These are phyloP conservation scores for Phytopythium oedochilum DNA, from an alignment of 352 stramenopile genomes.

Conservation along the genomic window DNA sequence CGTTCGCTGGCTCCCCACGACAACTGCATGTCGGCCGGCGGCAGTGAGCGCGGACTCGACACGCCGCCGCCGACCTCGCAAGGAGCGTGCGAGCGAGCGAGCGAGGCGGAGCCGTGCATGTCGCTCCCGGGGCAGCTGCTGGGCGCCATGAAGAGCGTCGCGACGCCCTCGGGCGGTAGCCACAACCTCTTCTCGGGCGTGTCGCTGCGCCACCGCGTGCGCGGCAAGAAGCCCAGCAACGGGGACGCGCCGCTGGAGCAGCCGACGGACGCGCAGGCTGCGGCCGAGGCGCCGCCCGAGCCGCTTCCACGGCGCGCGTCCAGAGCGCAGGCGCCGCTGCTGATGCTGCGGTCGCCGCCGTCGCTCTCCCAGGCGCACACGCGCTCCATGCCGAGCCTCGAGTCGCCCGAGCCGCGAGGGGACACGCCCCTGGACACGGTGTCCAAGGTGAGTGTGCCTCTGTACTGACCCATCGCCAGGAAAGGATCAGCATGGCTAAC, in stretches of 20 bases:
- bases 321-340: not conserved
- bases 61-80: too few species aligned
- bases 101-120: too few species aligned
- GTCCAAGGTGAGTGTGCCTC: constrained; percentile 12
- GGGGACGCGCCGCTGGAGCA: not conserved
- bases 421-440: constrained; percentile 26
- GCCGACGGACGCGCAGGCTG: too few species aligned
- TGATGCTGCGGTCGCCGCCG: not conserved
- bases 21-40: too few species aligned
- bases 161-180: constrained; percentile 14
- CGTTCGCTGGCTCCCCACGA: too few species aligned
- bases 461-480: too few species aligned
- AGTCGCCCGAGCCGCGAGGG: not conserved
- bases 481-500: too few species aligned
- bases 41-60: too few species aligned
- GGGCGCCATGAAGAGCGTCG: constrained; percentile 22
- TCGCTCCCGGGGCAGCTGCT: constrained; percentile 15
- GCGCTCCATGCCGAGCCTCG: not conserved
- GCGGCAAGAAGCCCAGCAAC: constrained; percentile 4
- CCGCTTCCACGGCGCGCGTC: constrained; percentile 1
- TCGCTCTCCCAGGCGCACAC: not conserved
- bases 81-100: too few species aligned
- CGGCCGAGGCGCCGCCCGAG: constrained; percentile 9
- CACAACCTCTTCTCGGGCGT: constrained; percentile 26
- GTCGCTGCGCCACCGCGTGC: constrained; percentile 18